These are phyloP conservation scores for Bombardia bombarda DNA, from an alignment of 495 filamentous ascomycete species.

Conservation along the genomic window DNA sequence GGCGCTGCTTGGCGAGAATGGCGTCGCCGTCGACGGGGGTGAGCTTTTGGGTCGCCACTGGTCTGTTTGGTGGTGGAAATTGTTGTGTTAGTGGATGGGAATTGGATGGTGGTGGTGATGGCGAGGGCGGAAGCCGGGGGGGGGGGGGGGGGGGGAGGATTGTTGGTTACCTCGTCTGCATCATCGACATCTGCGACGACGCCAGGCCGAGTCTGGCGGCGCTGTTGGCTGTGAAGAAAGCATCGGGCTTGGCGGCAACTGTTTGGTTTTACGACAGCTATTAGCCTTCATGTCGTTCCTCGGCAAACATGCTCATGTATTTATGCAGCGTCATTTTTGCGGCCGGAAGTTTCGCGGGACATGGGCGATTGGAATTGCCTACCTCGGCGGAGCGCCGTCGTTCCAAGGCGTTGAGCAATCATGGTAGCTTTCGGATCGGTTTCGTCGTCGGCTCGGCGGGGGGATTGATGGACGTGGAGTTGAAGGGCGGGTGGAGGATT, in stretches of 20 bases:
- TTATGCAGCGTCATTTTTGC: not conserved
- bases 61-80: conserved; percentile 35
- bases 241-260: conserved; percentile 21
- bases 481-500: too few relatives aligned
- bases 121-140: not conserved
- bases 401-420: conserved; percentile 28
- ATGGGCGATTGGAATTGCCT: conserved; percentile 5
- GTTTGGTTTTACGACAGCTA: not conserved
- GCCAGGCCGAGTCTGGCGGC: conserved; percentile 17
- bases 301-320: not conserved
- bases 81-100: not conserved
- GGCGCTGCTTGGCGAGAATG: conserved; percentile 80
- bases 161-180: conserved; percentile 20
- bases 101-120: not conserved
- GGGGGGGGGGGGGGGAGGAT: not conserved
- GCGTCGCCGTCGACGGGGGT: conserved; percentile 49
- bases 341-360: not conserved
- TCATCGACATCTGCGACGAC: conserved; percentile 10
- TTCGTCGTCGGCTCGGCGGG: not conserved
- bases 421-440: conserved; percentile 10
- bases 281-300: not conserved
- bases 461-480: too few relatives aligned
- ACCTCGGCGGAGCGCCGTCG: conserved; percentile 31
- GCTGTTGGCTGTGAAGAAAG: conserved; percentile 28
- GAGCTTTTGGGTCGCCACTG: conserved; percentile 51